Evolutionary conservation across 129 eudicot genomes (phyloP).

Genomic region (Daucus carota): DNA sequence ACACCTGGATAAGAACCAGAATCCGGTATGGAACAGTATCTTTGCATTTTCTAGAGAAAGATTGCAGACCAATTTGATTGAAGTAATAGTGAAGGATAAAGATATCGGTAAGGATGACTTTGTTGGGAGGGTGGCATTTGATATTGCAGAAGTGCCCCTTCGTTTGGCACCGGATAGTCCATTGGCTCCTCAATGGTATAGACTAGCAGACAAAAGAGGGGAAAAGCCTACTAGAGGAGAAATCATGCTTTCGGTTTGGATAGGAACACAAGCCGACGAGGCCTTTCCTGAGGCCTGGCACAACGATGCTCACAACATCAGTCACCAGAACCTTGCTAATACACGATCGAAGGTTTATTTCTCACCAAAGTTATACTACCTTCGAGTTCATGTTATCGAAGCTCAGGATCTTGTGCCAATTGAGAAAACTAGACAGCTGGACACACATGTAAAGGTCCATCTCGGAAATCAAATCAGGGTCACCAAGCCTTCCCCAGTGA

Average conservation of each 20-base stretch:
- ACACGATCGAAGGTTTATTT: constrained; percentile 84
- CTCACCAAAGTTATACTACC: constrained; percentile 66
- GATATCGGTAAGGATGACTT: constrained; percentile 77
- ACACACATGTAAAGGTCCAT: constrained; percentile 45
- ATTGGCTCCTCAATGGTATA: constrained; percentile 91
- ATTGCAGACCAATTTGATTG: constrained; percentile 58
- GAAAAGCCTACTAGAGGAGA: constrained; percentile 48
- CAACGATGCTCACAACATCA: constrained; percentile 68
- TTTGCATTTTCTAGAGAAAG: constrained; percentile 89
- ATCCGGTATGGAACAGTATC: constrained; percentile 71
- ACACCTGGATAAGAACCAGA: constrained; percentile 67
- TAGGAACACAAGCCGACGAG: constrained; percentile 99
- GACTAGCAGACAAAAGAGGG: constrained; percentile 55
- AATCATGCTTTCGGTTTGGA: constrained; percentile 90
- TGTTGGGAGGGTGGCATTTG: constrained; percentile 65
- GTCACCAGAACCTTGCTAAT: constrained; percentile 50
- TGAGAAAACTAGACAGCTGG: constrained; percentile 43
- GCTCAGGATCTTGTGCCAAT: constrained; percentile 86
- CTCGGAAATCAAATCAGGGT: constrained; percentile 49
- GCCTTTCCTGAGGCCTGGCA: constrained; percentile 98
- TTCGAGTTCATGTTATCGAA: constrained; percentile 63
- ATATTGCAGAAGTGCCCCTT: constrained; percentile 54
- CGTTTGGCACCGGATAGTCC: constrained; percentile 94
- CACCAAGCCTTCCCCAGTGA: constrained; percentile 41
- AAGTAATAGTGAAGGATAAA: constrained; percentile 70